A percentile compares a stretch with the other conserved stretches of the same genome.
phyloP scores from a whole-genome alignment of 140 eudicot species.

The Flaveria floridana region DNA sequence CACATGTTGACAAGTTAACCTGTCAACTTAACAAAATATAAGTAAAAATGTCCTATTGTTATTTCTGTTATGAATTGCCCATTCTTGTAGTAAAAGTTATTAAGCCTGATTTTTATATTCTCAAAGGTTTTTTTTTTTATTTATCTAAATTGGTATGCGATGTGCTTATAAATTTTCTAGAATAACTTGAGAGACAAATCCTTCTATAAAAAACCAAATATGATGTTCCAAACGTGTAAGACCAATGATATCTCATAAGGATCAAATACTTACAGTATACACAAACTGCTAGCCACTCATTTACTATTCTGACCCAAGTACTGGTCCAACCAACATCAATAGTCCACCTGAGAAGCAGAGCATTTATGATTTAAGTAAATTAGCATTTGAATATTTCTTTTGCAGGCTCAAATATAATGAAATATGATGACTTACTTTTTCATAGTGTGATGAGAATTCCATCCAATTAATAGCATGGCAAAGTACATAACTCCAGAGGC shows the following conservation, averaged over 20 bases:
- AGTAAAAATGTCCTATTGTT: too few species aligned
- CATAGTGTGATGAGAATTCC: constrained; percentile 73
- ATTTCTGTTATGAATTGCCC: neutral
- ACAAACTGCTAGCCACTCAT: constrained; percentile 83
- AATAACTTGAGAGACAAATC: neutral
- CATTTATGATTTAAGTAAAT: constrained; percentile 13
- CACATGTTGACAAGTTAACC: neutral
- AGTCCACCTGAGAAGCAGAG: constrained; percentile 57
- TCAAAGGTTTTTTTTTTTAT: neutral
- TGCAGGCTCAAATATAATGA: neutral
- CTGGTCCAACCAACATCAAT: constrained; percentile 92
- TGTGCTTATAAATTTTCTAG: too few species aligned
- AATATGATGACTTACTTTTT: constrained; percentile 44
- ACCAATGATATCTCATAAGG: neutral
- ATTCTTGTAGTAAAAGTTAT: neutral
- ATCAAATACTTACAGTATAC: constrained; percentile 60
- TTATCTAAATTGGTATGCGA: too few species aligned
- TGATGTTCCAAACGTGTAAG: neutral
- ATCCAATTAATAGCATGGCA: constrained; percentile 79
- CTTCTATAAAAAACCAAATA: too few species aligned
- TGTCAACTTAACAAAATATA: neutral
- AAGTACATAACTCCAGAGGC: constrained; percentile 88
- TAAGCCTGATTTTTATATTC: neutral
- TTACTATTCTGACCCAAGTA: constrained; percentile 85
- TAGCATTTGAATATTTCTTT: neutral